Evolutionary conservation across 176 grass and related monocot genomes (phyloP), one percentile per base, ranked within the genome.

Genomic region (Bonia amplexicaulis): DNA sequence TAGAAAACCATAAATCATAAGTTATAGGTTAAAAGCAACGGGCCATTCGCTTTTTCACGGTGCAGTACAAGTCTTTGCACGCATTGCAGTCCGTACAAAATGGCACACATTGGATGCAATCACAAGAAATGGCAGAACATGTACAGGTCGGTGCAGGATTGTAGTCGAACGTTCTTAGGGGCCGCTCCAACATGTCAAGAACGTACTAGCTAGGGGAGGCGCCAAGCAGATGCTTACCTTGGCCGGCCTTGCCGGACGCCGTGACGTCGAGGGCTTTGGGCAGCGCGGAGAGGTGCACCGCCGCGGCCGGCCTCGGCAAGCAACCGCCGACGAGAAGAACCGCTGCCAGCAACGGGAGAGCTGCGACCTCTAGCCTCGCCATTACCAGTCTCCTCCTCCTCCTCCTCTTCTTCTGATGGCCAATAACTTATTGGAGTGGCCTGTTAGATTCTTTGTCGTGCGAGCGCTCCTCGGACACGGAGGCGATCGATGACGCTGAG

Each of bases 221-320:
- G 42, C 42, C 59, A 62, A 27, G 23, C 23, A 27, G 59, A 14
- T 27, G 23, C 23, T 25, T 75, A 98, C 96, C 96, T 82, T 95
- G 69, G 57, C 81, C 82, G 37, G 48, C 6, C 11, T 48, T 81
- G 46, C 88, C 26, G 55, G 90, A 82, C 25, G 88, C 78, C 35
- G 83, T 78, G 62, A 98, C 86, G 25, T 14, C n/a, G 58, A 98
- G 91, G n/a, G 84, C 61, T 19, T 71, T 83, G 72, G 66, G 77
- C 67, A 98, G 93, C 69, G 71, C 15, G 72, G 85, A 81, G 73
- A 98, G 89, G 60, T 71, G 83, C 80, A 85, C 91, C 83, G 54
- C 80, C 9, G 66, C 80, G 16, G 6, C 67, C 16, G 91, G 73
- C 27, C 61, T 12, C 20, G 85, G 48, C 66, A 67, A 82, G 70